Percentiles rank a stretch among this genome's conserved stretches.
These are phyloP conservation scores for Fusarium haematococcum DNA, from an alignment of 2,329 filamentous ascomycete genomes.

Conservation along the genomic window DNA sequence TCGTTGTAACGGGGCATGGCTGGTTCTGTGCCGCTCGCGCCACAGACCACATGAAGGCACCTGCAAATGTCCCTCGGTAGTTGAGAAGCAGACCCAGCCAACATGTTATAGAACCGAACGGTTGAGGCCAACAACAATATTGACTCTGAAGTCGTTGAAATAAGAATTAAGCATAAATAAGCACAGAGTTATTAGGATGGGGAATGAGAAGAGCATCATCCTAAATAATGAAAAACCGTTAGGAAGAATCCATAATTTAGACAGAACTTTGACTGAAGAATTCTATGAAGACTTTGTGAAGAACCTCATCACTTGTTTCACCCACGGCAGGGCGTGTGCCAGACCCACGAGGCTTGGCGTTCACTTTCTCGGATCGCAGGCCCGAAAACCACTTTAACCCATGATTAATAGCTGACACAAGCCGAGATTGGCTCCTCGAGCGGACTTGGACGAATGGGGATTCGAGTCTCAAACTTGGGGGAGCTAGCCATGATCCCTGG, in stretches of 20 bases:
- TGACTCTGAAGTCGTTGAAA: neutral
- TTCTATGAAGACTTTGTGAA: neutral
- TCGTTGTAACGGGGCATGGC: neutral
- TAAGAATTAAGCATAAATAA: neutral
- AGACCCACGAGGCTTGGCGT: neutral
- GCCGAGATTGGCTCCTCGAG: conserved; percentile 14
- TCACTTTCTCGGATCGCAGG: conserved; percentile 38
- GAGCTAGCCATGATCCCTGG: neutral
- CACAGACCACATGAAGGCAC: conserved; percentile 9
- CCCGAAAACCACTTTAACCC: conserved; percentile 20
- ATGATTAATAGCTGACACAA: neutral
- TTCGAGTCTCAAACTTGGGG: neutral
- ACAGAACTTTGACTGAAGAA: neutral
- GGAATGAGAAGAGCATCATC: neutral
- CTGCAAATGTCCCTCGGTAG: conserved; percentile 20
- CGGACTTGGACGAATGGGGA: neutral
- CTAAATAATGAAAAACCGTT: neutral
- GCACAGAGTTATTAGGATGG: neutral
- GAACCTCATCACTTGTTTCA: neutral
- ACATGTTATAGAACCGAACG: neutral
- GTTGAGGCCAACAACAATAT: neutral
- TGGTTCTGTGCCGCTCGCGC: neutral
- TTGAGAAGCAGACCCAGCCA: conserved; percentile 1
- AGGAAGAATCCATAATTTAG: neutral
- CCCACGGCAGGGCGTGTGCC: neutral